These are phyloP conservation scores for Coleophoma eucalyptorum DNA, from an alignment of 2,329 filamentous ascomycete genomes.

Conservation along the genomic window DNA sequence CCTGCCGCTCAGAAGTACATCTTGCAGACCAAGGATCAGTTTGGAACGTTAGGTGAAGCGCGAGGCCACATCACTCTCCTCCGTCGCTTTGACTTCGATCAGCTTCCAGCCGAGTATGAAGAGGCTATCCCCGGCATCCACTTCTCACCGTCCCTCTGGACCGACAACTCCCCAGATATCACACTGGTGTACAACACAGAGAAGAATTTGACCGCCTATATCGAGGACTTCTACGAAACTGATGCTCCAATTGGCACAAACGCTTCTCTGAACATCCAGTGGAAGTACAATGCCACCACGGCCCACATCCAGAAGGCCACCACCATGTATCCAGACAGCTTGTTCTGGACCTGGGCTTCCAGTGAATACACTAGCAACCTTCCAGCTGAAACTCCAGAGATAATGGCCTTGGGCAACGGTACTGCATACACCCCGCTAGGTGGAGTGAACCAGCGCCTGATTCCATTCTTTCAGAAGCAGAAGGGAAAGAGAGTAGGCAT, in stretches of 20 bases:
- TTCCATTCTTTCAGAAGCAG: slow-evolving; percentile 29
- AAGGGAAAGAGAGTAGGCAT: slow-evolving; percentile 43
- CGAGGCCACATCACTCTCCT: slow-evolving; percentile 81
- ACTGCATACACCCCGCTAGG: slow-evolving; percentile 30
- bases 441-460: slow-evolving; percentile 41
- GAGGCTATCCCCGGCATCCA: slow-evolving; percentile 38
- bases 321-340: slow-evolving; percentile 24
- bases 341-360: slow-evolving; percentile 46
- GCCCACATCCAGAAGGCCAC: slow-evolving; percentile 35
- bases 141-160: slow-evolving; percentile 39
- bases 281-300: slow-evolving; percentile 39
- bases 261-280: slow-evolving; percentile 34
- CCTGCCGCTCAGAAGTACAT: slow-evolving; percentile 35
- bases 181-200: slow-evolving; percentile 36
- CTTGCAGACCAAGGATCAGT: slow-evolving; percentile 28
- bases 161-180: slow-evolving; percentile 36
- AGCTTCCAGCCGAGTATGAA: slow-evolving; percentile 29
- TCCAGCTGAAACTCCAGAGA: slow-evolving; percentile 36
- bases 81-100: slow-evolving; percentile 68
- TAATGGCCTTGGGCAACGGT: slow-evolving; percentile 41
- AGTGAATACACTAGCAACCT: slow-evolving; percentile 35
- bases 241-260: slow-evolving; percentile 24
- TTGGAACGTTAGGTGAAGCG: slow-evolving; percentile 63
- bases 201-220: slow-evolving; percentile 35
- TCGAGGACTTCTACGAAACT: slow-evolving; percentile 46